Evolutionary conservation across 495 filamentous ascomycete genomes (phyloP).

Genomic region (Penicillium desertorum): DNA sequence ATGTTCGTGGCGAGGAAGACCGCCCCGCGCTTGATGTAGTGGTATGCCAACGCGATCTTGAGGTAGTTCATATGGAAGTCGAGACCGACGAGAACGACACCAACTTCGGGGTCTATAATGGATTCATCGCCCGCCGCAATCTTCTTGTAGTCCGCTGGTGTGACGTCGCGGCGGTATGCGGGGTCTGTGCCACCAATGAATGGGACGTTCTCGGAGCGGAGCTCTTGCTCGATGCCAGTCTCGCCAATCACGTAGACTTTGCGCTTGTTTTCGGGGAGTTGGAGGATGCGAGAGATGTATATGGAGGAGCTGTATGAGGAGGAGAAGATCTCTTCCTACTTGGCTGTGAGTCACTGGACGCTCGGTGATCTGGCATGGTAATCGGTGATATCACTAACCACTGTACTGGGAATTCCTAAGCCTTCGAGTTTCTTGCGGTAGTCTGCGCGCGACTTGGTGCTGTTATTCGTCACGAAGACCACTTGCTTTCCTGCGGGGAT

Average conservation of each 20-base stretch:
- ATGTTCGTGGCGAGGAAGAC: conserved; percentile 91
- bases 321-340: conserved; percentile 88
- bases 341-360: conserved; percentile 6
- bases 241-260: conserved; percentile 95
- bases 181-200: conserved; percentile 91
- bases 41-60: conserved; percentile 78
- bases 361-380: background rate
- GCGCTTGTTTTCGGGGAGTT: conserved; percentile 71
- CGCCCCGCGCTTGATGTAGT: conserved; percentile 82
- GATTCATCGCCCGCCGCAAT: conserved; percentile 68
- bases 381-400: conserved; percentile 40
- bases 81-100: conserved; percentile 81
- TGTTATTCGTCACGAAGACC: conserved; percentile 98
- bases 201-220: conserved; percentile 69
- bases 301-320: conserved; percentile 93
- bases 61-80: conserved; percentile 95
- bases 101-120: conserved; percentile 80
- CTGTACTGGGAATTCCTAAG: conserved; percentile 74
- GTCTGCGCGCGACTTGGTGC: conserved; percentile 88
- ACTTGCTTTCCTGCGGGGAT: conserved; percentile 73
- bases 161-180: conserved; percentile 69
- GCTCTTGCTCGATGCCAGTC: conserved; percentile 84
- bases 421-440: conserved; percentile 88
- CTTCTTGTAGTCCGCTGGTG: conserved; percentile 70
- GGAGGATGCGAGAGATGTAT: conserved; percentile 91